Conservation (phyloP, 2,329 filamentous ascomycete genomes). For the Sporothrix brasiliensis region DNA sequence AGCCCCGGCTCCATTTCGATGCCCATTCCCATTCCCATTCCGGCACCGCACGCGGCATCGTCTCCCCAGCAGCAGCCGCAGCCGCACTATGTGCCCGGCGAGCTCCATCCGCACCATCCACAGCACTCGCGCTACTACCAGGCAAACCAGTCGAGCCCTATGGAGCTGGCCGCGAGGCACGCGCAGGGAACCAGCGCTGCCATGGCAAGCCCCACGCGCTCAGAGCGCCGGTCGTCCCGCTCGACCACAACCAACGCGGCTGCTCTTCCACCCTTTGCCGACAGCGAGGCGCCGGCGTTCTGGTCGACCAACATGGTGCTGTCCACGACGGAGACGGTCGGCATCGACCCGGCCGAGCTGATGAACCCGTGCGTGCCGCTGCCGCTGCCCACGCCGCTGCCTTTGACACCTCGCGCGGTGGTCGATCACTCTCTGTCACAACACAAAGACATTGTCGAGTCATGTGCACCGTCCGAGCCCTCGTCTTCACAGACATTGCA, state of each 20-base stretch:
- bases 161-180: too few species aligned
- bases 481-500: too few species aligned
- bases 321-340: constrained; percentile 8
- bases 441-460: too few species aligned
- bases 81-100: constrained; percentile 2
- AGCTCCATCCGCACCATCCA: constrained; percentile 18
- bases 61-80: not conserved
- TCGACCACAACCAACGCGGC: not conserved
- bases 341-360: not conserved
- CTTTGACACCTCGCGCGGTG: too few species aligned
- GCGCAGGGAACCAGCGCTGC: too few species aligned
- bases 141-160: too few species aligned
- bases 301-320: constrained; percentile 13
- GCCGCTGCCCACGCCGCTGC: not conserved
- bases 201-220: too few species aligned
- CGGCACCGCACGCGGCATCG: not conserved
- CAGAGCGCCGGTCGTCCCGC: too few species aligned
- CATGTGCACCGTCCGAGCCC: too few species aligned
- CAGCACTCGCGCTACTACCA: constrained; percentile 13
- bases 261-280: not conserved
- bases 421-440: too few species aligned
- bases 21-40: not conserved
- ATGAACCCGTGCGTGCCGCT: not conserved
- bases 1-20: not conserved
- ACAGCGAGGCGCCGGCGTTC: not conserved